Conservation (phyloP, 192 early-diverging fungal genomes). For the Coemansia erecta region DNA sequence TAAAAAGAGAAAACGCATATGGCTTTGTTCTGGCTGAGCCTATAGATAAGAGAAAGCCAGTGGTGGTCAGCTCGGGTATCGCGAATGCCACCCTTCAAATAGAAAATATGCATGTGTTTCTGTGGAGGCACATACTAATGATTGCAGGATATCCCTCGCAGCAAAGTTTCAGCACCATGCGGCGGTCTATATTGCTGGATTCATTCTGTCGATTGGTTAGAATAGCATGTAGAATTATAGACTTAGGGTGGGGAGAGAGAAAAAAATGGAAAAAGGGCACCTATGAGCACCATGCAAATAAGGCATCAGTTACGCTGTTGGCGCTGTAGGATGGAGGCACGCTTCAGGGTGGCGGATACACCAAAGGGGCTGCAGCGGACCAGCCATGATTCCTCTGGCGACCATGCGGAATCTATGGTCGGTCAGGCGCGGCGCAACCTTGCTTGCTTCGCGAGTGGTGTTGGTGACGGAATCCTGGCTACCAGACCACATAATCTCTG, state of each 20-base stretch:
- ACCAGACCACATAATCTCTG: constrained; percentile 72
- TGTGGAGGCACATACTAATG: too few relatives aligned
- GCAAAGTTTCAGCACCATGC: too few relatives aligned
- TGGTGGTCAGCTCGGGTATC: too few relatives aligned
- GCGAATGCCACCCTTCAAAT: too few relatives aligned
- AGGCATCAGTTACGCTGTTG: background rate
- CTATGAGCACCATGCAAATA: background rate
- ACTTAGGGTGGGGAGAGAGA: background rate
- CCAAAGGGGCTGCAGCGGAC: constrained; percentile 69
- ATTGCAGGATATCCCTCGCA: too few relatives aligned
- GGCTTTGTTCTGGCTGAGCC: background rate
- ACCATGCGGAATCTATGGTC: constrained; percentile 71
- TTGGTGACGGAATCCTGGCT: constrained; percentile 54
- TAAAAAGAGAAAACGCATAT: constrained; percentile 1
- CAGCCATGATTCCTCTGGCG: constrained; percentile 61
- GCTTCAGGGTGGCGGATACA: constrained; percentile 58
- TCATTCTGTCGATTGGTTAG: too few relatives aligned
- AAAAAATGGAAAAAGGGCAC: background rate
- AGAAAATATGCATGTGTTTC: too few relatives aligned
- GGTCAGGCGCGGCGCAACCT: constrained; percentile 63
- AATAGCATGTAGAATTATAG: too few relatives aligned
- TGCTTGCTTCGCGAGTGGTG: constrained; percentile 54
- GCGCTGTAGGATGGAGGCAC: constrained; percentile 23
- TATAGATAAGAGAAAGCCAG: too few relatives aligned
- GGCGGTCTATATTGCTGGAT: too few relatives aligned